Evolutionary conservation across 2,329 filamentous ascomycete species (phyloP).

Genomic region (Colletotrichum sublineola): DNA sequence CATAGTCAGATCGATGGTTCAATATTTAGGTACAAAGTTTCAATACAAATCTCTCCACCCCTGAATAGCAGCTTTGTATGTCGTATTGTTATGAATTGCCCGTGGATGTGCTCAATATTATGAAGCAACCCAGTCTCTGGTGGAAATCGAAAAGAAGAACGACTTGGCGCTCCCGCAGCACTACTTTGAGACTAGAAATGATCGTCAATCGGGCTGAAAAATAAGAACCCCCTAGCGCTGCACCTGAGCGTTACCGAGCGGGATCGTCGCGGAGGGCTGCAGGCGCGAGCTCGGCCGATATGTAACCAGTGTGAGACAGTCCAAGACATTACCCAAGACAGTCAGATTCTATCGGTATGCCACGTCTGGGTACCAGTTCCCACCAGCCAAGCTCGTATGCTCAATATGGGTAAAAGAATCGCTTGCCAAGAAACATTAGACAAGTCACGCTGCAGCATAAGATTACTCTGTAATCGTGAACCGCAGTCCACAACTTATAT

Average conservation of each 20-base stretch:
- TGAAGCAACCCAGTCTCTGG: not conserved
- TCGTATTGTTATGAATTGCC: not conserved
- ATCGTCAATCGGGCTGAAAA: conserved; percentile 5
- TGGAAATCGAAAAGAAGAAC: not conserved
- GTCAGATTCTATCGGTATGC: not conserved
- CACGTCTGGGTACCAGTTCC: not conserved
- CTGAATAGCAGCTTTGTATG: not conserved
- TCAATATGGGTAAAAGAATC: not conserved
- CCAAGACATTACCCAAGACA: conserved; percentile 36
- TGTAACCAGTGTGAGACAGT: conserved; percentile 11
- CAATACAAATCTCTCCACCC: not conserved
- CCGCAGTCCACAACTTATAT: not conserved
- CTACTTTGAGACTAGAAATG: not conserved
- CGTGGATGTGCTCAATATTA: not conserved
- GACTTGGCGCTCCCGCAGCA: not conserved
- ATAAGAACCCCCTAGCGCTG: conserved; percentile 2
- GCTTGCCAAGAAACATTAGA: not conserved
- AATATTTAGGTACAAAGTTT: not conserved
- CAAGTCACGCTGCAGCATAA: not conserved
- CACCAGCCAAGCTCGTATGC: not conserved
- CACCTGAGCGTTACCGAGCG: conserved; percentile 7
- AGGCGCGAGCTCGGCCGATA: conserved; percentile 16
- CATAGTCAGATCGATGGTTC: not conserved
- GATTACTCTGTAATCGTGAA: too few species aligned
- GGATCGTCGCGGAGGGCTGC: conserved; percentile 24